Base-by-base conservation (phyloP, 1,139 yeast species). In the Suhomyces taliae region DNA sequence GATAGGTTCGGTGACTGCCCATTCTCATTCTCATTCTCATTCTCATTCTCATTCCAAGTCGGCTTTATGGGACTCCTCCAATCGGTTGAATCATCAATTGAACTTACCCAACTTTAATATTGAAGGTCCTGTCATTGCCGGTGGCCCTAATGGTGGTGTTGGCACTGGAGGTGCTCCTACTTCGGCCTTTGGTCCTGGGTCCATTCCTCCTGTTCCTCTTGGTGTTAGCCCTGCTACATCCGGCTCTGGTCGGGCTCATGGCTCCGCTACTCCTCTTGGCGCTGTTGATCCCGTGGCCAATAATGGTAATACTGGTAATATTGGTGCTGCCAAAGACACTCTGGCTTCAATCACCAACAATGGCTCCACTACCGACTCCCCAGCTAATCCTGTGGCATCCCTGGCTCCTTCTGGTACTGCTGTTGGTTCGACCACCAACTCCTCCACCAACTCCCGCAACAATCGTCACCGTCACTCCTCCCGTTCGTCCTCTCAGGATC, bases 31-130 rank as follows among this genome's bases (percentile, higher is more conserved):
- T 34, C 41, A 41, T 26, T 42, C 51, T 15, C 37, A 36, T 38
- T 26, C 24, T 34, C 38, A 32, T 27, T 32, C 43, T 34, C 41
- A 41, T 26, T 42, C 51, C 35, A 62, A 64, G 53, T 55, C 65
- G 8, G 57, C 54, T 36, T 52, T 66, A 24, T 66, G 71, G 71
- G 70, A 66, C 45, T 55, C 66, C 31, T 54, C 62, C 38, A 60
- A 57, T 49, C 66, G 64, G 50, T 53, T 62, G 51, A 60, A 61
- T 51, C 61, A 59, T 40, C 59, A 61, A 44, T 59, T 68, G 54
- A 60, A 56, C 45, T 58, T 67, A 44, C 72, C 72, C 15, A 62
- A 49, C 42, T 67, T 68, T 57, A 57, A 54, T 44, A 58, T 67
- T 39, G 70, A 66, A 39, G 27, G 39, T 34, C 34, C 47, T 19